Conservation (phyloP, 2,329 filamentous ascomycete genomes). For the Diaporthe citriasiana region DNA sequence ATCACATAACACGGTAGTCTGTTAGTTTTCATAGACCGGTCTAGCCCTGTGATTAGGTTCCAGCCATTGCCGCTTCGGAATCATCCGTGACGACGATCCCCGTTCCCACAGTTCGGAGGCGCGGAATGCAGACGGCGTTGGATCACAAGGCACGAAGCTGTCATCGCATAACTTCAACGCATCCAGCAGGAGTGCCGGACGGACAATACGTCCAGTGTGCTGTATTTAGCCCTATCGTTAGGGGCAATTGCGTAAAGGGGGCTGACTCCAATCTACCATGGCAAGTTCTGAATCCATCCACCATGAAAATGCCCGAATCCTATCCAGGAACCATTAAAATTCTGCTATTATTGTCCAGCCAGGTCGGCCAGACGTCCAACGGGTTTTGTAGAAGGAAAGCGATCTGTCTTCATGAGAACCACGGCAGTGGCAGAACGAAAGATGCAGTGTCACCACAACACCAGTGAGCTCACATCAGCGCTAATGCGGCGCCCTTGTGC, state of each 20-base stretch:
- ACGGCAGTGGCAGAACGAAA: conserved; percentile 37
- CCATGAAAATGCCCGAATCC: conserved; percentile 15
- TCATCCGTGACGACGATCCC: conserved; percentile 27
- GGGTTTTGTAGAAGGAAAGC: not conserved
- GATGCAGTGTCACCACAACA: conserved; percentile 37
- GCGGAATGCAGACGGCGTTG: not conserved
- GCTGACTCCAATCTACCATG: conserved; percentile 20
- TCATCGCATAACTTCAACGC: not conserved
- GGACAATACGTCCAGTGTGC: not conserved
- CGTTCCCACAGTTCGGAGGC: not conserved
- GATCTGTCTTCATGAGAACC: conserved; percentile 38
- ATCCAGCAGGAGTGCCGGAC: not conserved
- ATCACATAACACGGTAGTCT: not conserved
- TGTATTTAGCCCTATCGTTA: conserved; percentile 11
- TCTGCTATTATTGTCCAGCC: conserved; percentile 4
- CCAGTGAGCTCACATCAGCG: conserved; percentile 70
- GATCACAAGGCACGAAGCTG: not conserved
- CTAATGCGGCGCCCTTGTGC: conserved; percentile 70
- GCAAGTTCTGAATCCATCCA: conserved; percentile 18
- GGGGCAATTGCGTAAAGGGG: not conserved
- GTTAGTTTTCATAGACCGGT: not conserved
- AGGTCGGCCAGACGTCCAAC: conserved; percentile 13
- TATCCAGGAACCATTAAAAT: conserved; percentile 12
- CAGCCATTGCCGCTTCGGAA: conserved; percentile 13
- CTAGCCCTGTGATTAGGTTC: conserved; percentile 30